Percentiles rank a stretch among this genome's conserved stretches.
Conservation (phyloP, 2,329 filamentous ascomycete species). For the Aspergillus pseudoglaucus region DNA sequence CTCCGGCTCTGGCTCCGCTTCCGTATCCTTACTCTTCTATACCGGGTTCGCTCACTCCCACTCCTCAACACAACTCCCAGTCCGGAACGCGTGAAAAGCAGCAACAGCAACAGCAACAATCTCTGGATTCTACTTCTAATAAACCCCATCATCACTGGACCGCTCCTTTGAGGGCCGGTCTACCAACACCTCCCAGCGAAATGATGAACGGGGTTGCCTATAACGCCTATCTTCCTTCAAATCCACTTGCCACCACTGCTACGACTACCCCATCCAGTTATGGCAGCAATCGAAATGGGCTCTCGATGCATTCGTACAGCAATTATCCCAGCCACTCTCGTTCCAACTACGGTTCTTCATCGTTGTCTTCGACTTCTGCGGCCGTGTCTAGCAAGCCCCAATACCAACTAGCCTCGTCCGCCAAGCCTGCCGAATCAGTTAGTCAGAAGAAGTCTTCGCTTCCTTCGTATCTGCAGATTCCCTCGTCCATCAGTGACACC, state of each 20-base stretch:
- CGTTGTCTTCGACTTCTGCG: slow-evolving; percentile 8
- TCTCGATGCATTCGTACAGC: slow-evolving; percentile 19
- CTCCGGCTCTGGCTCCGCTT: slow-evolving; percentile 23
- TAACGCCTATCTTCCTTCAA: slow-evolving; percentile 23
- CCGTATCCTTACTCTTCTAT: slow-evolving; percentile 17
- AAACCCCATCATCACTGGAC: slow-evolving; percentile 19
- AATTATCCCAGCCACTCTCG: slow-evolving; percentile 14
- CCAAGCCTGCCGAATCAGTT: slow-evolving; percentile 15
- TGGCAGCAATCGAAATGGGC: slow-evolving; percentile 22
- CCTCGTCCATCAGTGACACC: slow-evolving; percentile 65
- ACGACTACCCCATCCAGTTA: slow-evolving; percentile 9
- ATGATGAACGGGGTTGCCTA: slow-evolving; percentile 40
- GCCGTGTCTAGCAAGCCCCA: slow-evolving; percentile 19
- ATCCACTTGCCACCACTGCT: not conserved
- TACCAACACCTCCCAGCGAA: slow-evolving; percentile 36
- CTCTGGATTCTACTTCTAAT: slow-evolving; percentile 7
- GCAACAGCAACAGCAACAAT: slow-evolving; percentile 1
- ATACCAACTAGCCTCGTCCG: slow-evolving; percentile 14
- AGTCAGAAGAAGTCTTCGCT: slow-evolving; percentile 32
- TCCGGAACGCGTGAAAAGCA: slow-evolving; percentile 8
- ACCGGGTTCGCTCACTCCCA: slow-evolving; percentile 21
- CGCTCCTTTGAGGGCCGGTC: slow-evolving; percentile 34
- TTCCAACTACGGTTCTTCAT: slow-evolving; percentile 15
- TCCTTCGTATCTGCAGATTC: slow-evolving; percentile 59
- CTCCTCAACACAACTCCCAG: slow-evolving; percentile 13